Base-by-base conservation (phyloP, 371 early-diverging fungal species). In the Mortierella sp. region DNA sequence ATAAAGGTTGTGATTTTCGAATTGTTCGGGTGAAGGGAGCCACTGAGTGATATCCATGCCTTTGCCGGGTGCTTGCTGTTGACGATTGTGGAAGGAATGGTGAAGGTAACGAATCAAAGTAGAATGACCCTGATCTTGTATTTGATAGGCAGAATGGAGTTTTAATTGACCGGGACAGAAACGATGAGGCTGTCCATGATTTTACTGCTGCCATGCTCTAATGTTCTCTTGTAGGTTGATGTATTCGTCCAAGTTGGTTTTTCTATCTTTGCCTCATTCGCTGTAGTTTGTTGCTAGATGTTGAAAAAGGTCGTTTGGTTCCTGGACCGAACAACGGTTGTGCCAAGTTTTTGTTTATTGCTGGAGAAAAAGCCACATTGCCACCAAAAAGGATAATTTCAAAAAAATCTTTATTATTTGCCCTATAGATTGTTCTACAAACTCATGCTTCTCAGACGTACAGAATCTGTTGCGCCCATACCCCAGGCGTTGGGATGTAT, bases 401-500 rank as follows among this genome's bases (percentile, higher is more conserved):
- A 38, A 59, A 58, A 43, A 36, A 28, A n/a, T n/a, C 2, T 28
- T 28, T 6, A 4, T 36, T 36, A 36, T 36, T 36, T 36, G 28
- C 28, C 28, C 28, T 28, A n/a, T 50, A 4, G 7, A 50, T 50
- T n/a, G 7, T 22, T 55, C 55, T 65, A 78, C 48, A 81, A 48
- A 70, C 82, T 81, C 82, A 81, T 81, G 43, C 82, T 81, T 59
- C 82, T 67, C 43, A 81, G 45, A 6, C 82, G 69, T 21, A 81
- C 76, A 57, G 82, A 81, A 70, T 81, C 82, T 22, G 82, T 81
- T 4, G 65, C 76, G 11, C 82, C 82, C 76, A 75, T 75, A 9
- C 72, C 72, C 76, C 76, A 81, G 0, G 72, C 82, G 28, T 72
- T 72, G 19, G 72, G 69, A 43, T 76, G 66, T 24, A 81, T 47